Base-by-base conservation (phyloP, 306 rosid species). In the Sindora glabra region DNA sequence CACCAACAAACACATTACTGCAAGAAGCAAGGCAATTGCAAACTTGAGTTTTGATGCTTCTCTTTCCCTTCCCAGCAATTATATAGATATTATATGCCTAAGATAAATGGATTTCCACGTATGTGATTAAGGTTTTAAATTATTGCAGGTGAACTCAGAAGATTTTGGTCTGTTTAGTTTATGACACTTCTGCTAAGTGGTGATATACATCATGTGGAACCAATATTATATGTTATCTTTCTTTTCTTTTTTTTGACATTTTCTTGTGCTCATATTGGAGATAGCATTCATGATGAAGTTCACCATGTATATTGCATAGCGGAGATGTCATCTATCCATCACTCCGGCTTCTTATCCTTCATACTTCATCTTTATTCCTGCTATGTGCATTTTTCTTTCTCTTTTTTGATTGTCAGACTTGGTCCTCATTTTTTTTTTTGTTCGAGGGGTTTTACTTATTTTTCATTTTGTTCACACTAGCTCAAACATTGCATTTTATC, bases 291-390 rank as follows among this genome's bases (percentile, higher is more conserved):
- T 32, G 54, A 41, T 74, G 64, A 59, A 64, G 32, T 48, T 62
- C 69, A 48, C 51, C n/a, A 14, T 51, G 36, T 44, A 27, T 57
- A 25, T 10, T 55, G 24, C n/a, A n/a, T n/a, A n/a, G n/a, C n/a
- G n/a, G n/a, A n/a, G n/a, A n/a, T n/a, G n/a, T n/a, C n/a, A n/a
- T n/a, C n/a, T n/a, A n/a, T n/a, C n/a, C n/a, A n/a, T n/a, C n/a
- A n/a, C n/a, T n/a, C n/a, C n/a, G n/a, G n/a, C 15, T 9, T 56
- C 47, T 70, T 45, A 11, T 59, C 45, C 49, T 42, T 69, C 57
- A 55, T 73, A 70, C 73, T 37, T 65, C 50, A 54, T 34, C 77
- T 78, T 78, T 73, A 68, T 77, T 68, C 75, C 64, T 78, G n/a
- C 32, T 4, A 79, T 76, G 64, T 73, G 75, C n/a, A n/a, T 46